Percentiles rank a stretch among this genome's conserved stretches.
Conservation (phyloP, 2,329 filamentous ascomycete species). For the Exophiala dermatitidis region DNA sequence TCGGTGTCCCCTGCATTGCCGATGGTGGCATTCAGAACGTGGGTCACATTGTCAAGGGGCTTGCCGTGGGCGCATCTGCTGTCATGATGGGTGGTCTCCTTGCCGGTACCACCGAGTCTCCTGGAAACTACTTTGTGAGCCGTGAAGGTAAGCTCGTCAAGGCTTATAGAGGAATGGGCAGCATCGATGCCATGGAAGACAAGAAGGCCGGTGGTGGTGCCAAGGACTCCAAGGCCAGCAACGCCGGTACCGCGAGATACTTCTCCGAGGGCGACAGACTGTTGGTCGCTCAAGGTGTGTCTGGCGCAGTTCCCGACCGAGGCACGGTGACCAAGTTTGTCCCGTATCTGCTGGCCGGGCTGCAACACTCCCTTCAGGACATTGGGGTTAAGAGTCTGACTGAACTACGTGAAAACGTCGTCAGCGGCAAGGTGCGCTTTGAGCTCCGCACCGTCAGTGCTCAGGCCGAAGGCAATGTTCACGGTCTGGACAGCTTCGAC, state of each 20-base stretch:
- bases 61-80: slow-evolving; percentile 85
- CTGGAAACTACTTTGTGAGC: slow-evolving; percentile 92
- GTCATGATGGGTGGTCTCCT: slow-evolving; percentile 99
- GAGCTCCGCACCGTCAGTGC: slow-evolving; percentile 91
- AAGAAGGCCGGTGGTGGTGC: slow-evolving; percentile 76
- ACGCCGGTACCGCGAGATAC: slow-evolving; percentile 94
- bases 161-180: slow-evolving; percentile 98
- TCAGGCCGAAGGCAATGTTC: slow-evolving; percentile 92
- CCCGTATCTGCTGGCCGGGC: slow-evolving; percentile 86
- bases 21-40: slow-evolving; percentile 98
- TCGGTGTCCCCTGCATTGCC: slow-evolving; percentile 95
- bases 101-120: slow-evolving; percentile 94
- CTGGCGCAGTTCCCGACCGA: slow-evolving; percentile 55
- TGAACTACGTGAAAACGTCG: slow-evolving; percentile 68
- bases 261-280: slow-evolving; percentile 96
- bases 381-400: slow-evolving; percentile 75
- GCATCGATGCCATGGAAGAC: slow-evolving; percentile 98
- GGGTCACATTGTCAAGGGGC: slow-evolving; percentile 96
- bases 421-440: slow-evolving; percentile 72
- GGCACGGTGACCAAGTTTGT: slow-evolving; percentile 88
- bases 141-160: slow-evolving; percentile 97
- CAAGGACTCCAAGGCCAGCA: slow-evolving; percentile 64
- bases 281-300: slow-evolving; percentile 93
- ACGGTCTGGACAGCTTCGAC: slow-evolving; percentile 94
- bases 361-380: slow-evolving; percentile 97